Percentiles rank a stretch among this genome's conserved stretches.
These are phyloP conservation scores for Scedosporium aurantiacum DNA, from an alignment of 2,329 filamentous ascomycete genomes.

Conservation along the genomic window DNA sequence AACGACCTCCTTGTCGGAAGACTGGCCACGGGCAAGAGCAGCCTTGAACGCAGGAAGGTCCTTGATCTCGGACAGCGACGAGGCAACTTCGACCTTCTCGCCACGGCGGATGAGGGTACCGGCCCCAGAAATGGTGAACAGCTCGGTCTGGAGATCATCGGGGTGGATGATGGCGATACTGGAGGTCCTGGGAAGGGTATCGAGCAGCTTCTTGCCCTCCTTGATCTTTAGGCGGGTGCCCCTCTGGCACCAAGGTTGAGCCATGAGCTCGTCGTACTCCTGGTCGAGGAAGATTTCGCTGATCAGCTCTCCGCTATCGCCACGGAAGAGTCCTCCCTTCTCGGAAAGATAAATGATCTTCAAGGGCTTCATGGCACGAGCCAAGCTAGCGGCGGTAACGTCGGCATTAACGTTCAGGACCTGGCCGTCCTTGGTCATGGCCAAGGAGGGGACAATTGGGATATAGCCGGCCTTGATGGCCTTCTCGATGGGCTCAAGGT, in stretches of 20 bases:
- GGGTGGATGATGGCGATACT: conserved; percentile 97
- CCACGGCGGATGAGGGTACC: conserved; percentile 87
- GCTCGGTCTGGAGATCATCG: conserved; percentile 86
- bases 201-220: conserved; percentile 89
- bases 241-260: conserved; percentile 87
- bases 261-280: conserved; percentile 88
- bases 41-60: conserved; percentile 70
- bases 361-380: conserved; percentile 75
- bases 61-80: conserved; percentile 61
- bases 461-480: conserved; percentile 86
- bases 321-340: conserved; percentile 92
- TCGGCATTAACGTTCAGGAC: conserved; percentile 97
- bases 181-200: conserved; percentile 78
- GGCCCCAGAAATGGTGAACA: conserved; percentile 92
- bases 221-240: conserved; percentile 94
- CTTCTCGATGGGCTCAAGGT: conserved; percentile 80
- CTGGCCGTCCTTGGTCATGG: conserved; percentile 81
- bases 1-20: conserved; percentile 57
- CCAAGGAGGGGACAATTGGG: conserved; percentile 92
- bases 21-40: conserved; percentile 69
- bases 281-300: conserved; percentile 95
- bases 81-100: conserved; percentile 72
- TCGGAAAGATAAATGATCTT: conserved; percentile 99
- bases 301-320: conserved; percentile 88
- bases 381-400: conserved; percentile 87